Conservation (phyloP, 2,329 filamentous ascomycete species). For the Neofusicoccum sp. region DNA sequence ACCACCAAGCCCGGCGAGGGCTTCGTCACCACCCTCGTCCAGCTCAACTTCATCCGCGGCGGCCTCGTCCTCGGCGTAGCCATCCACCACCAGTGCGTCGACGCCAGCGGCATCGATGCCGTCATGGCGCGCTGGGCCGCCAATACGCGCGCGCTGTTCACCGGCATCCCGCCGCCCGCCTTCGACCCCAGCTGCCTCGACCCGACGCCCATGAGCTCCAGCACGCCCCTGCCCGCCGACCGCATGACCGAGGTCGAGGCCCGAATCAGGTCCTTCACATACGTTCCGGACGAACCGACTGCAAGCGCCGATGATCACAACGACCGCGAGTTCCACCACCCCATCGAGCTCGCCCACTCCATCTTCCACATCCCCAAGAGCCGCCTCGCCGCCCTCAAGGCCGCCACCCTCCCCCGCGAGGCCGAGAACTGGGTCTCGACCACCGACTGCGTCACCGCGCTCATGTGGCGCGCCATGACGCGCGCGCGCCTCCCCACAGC, state of each 20-base stretch:
- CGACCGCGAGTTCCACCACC: background rate
- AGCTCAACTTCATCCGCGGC: slow-evolving; percentile 33
- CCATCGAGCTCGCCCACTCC: background rate
- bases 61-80: slow-evolving; percentile 32
- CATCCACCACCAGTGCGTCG: slow-evolving; percentile 29
- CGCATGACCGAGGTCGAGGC: background rate
- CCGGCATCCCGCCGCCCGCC: slow-evolving; percentile 22
- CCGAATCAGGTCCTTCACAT: slow-evolving; percentile 21
- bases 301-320: slow-evolving; percentile 29
- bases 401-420: background rate
- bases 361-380: slow-evolving; percentile 30
- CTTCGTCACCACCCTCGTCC: slow-evolving; percentile 25
- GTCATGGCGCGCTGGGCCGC: slow-evolving; percentile 32
- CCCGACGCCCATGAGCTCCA: background rate
- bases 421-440: slow-evolving; percentile 28
- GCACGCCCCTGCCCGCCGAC: background rate
- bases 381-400: slow-evolving; percentile 26
- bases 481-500: slow-evolving; percentile 24
- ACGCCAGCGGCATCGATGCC: slow-evolving; percentile 30
- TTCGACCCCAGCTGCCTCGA: slow-evolving; percentile 16
- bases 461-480: slow-evolving; percentile 28
- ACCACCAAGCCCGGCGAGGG: background rate
- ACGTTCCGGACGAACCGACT: slow-evolving; percentile 23
- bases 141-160: slow-evolving; percentile 26
- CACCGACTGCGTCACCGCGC: slow-evolving; percentile 30